Conservation (phyloP, 306 rosid genomes). For the Malus fusca region DNA sequence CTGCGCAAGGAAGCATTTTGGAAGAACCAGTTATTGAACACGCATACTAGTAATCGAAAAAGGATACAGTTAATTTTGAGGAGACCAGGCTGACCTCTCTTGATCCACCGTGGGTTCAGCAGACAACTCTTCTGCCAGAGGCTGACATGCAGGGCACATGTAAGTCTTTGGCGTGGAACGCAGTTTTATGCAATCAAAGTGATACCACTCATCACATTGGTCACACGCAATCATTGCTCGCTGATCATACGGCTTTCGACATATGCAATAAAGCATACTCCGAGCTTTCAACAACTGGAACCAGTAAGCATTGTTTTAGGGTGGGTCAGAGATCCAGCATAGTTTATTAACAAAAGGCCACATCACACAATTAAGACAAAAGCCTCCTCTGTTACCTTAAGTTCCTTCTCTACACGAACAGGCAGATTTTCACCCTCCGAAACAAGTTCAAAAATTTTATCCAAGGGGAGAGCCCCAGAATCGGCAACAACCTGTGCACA, state of each 20-base stretch:
- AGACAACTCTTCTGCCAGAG: constrained; percentile 29
- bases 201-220: constrained; percentile 89
- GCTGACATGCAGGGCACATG: constrained; percentile 85
- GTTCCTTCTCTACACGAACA: constrained; percentile 62
- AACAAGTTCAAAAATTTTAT: constrained; percentile 55
- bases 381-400: constrained; percentile 38
- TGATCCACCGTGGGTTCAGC: constrained; percentile 23
- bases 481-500: constrained; percentile 59
- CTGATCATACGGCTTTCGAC: constrained; percentile 74
- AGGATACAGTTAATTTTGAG: background rate
- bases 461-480: constrained; percentile 58
- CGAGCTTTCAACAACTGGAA: constrained; percentile 69
- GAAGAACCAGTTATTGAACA: background rate
- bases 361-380: background rate
- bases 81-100: constrained; percentile 49
- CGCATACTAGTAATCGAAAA: background rate
- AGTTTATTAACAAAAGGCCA: constrained; percentile 9
- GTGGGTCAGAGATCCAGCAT: background rate
- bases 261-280: constrained; percentile 88
- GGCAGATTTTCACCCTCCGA: constrained; percentile 77
- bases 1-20: constrained; percentile 40
- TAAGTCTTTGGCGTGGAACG: constrained; percentile 42
- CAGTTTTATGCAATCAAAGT: constrained; percentile 80
- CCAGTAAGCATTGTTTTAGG: constrained; percentile 6
- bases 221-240: constrained; percentile 86